Base-by-base conservation (phyloP, 495 filamentous ascomycete genomes). In the Penicillium cinerascens region DNA sequence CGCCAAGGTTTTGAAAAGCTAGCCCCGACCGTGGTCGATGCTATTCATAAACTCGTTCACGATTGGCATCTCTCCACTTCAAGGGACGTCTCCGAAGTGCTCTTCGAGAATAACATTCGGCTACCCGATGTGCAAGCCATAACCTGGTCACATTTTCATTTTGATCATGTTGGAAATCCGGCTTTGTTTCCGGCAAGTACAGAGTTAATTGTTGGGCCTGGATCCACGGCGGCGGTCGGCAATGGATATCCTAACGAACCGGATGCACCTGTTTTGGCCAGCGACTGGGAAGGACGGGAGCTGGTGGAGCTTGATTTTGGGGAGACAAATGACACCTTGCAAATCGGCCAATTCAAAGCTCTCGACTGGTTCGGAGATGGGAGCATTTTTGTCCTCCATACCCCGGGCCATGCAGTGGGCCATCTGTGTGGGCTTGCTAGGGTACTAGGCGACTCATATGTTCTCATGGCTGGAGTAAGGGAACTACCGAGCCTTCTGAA, bases 141-240 rank as follows among this genome's bases (percentile, higher is more conserved):
- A 8, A 41, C 17, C 17, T 41, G 38, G 38, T 17, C 15, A n/a
- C 38, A 41, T 18, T 18, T 7, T 9, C 38, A 41, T 20, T 41
- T 41, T 41, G 82, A 85, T 55, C 84, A 87, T 59, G 72, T 63
- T 13, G 83, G 82, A 6, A 71, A 85, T 42, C 66, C 72, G 4
- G 58, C 65, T 1, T 75, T 59, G 2, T 84, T 85, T 54, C 75
- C 71, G 3, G 40, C 69, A 0, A 65, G 55, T 25, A 80, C 80
- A 2, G 56, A 63, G 2, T 58, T 87, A 1, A 61, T 81, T 18
- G 70, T 83, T 21, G 83, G 83, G 0, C 78, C 76, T 0, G 81
- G 81, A 0, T 71, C 79, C 48, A 75, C 72, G 38, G 16, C 1
- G 20, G 57, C 65, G 1, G 20, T 43, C 9, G 47, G 73, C 22